Base-by-base conservation (phyloP, 768 basidiomycete genomes). In the Termitomyces sp. region DNA sequence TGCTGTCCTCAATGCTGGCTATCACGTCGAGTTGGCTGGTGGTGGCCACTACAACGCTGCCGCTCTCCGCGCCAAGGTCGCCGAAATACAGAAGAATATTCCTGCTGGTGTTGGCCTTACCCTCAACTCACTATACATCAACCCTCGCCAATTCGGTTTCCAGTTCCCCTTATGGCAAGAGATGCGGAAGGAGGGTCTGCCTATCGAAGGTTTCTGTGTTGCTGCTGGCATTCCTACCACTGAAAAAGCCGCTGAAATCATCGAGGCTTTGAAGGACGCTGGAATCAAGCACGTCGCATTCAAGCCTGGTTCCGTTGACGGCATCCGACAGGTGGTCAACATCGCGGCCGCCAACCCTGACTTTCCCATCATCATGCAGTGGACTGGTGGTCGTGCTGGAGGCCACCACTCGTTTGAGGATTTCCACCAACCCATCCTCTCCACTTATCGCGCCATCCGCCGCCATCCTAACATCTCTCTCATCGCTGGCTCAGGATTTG, bases 381-480 rank as follows among this genome's bases (percentile, higher is more conserved):
- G 97, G 97, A 99, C 97, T 50, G 97, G 97, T 64, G 97, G 97
- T 37, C 93, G 97, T 63, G 97, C 95, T 19, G 97, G 97, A 60
- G 97, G 97, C 50, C 97, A 99, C 65, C 97, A 98, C 75, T 95
- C 92, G 3, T 98, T 86, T 71, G 97, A 99, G 70, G 97, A 99
- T 70, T 95, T 98, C 83, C 96, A 98, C 66, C 94, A 95, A 70
- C 96, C 97, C 0, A 84, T 98, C 63, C 77, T 98, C 50, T 75
- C 87, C 40, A 98, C 95, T 0, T 99, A 99, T 70, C 81, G 85
- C 38, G 74, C 88, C 15, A 98, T 99, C 67, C 89, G 97, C 57
- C 86, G 89, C 62, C 89, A 94, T 59, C 64, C 80, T 49, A 99
- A 99, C 73, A 88, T 98, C 62, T 79, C 83, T 45, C 87, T 98